Percentiles rank a stretch among this genome's conserved stretches.
phyloP scores from a whole-genome alignment of 768 basidiomycete species.

The Pleurotus tuber-regium region DNA sequence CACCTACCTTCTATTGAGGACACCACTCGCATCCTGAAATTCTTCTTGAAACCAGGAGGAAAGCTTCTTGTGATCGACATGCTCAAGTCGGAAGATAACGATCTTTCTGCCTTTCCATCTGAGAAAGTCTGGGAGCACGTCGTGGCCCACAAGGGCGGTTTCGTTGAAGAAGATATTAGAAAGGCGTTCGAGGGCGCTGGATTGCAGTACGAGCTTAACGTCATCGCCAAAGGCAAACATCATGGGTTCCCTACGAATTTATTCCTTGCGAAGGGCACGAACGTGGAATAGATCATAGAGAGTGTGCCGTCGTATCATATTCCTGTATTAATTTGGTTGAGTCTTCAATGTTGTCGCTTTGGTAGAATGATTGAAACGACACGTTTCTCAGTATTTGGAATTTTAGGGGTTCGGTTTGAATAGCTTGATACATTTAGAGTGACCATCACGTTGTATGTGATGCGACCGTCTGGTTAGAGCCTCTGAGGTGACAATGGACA shows the following conservation, averaged over 20 bases:
- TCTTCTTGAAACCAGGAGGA: slow-evolving; percentile 62
- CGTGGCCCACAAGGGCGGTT: slow-evolving; percentile 55
- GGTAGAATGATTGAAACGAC: too few relatives aligned
- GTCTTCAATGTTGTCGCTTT: too few relatives aligned
- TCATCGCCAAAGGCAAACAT: not conserved
- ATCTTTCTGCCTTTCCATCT: slow-evolving; percentile 24
- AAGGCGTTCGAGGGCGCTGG: slow-evolving; percentile 52
- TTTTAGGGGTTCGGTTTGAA: too few relatives aligned
- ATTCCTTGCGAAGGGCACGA: slow-evolving; percentile 1
- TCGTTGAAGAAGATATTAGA: slow-evolving; percentile 47
- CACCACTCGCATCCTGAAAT: slow-evolving; percentile 50
- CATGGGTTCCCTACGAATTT: slow-evolving; percentile 3
- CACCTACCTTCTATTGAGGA: slow-evolving; percentile 53
- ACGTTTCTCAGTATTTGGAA: too few relatives aligned
- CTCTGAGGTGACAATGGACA: too few relatives aligned
- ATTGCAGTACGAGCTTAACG: slow-evolving; percentile 23
- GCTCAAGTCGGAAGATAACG: slow-evolving; percentile 16
- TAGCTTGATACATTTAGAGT: too few relatives aligned
- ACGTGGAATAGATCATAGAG: too few relatives aligned
- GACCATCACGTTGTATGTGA: too few relatives aligned
- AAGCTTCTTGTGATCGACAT: slow-evolving; percentile 57
- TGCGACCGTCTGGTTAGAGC: too few relatives aligned
- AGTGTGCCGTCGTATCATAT: too few relatives aligned
- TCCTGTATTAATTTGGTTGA: too few relatives aligned
- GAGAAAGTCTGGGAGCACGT: slow-evolving; percentile 30